Base-by-base conservation (phyloP, 2,329 filamentous ascomycete genomes). In the Colletotrichum lentis region DNA sequence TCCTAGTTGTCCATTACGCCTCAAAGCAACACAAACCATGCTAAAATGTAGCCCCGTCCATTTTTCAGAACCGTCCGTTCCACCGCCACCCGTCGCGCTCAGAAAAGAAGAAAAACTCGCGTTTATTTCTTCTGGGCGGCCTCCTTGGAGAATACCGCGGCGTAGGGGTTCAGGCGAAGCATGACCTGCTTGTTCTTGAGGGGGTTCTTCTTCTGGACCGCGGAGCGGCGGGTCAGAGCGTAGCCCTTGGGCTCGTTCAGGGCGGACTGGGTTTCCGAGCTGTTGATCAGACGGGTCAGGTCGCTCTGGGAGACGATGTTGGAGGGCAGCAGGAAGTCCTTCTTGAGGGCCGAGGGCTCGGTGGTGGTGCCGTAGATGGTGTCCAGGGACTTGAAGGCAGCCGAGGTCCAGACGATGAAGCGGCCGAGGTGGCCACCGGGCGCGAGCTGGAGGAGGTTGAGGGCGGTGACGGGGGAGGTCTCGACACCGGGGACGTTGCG, bases 181-280 rank as follows among this genome's bases (percentile, higher is more conserved):
- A 97, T 89, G 75, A 99, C 91, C 89, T 98, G 96, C 90, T 94
- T 97, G 92, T 99, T 99, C 85, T 87, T 88, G 76, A 99, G 94
- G 79, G 96, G 96, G 90, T 99, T 99, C 94, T 98, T 98, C 94
- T 99, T 99, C 90, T 97, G 95, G 75, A 97, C 93, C 79, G 88
- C 85, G 75, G 87, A 85, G 80, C 96, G 93, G 90, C 97, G 97
- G 84, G 94, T 96, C 80, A 90, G 84, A 79, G 93, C 89, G 76
- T 91, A 89, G 77, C 96, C 96, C 88, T 94, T 96, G 83, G 94
- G 93, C 71, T 91, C 93, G 77, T 92, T 90, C 79, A 99, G 90
- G 69, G 97, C 95, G 83, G 91, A 92, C 91, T 99, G 96, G 83
- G 98, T 91, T 87, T 99, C 96, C 79, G 93, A 94, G 79, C 91